Evolutionary conservation across 805 yeast genomes (phyloP).

Genomic region (Maudiozyma pseudohumilis): DNA sequence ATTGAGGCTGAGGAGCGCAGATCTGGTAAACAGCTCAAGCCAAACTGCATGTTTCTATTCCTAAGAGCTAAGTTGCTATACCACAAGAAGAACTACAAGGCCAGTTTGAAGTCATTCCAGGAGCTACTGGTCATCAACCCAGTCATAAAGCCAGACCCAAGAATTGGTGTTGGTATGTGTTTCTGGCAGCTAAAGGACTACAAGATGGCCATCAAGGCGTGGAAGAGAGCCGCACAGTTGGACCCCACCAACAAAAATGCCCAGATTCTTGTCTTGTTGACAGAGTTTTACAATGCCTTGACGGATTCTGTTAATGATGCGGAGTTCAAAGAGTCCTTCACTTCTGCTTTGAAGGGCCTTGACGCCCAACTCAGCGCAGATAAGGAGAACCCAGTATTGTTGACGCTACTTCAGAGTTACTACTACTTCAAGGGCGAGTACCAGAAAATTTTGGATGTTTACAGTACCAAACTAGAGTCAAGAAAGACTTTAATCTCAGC

Average conservation of each 20-base stretch:
- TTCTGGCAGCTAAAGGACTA: slow-evolving; percentile 81
- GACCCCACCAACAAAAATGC: slow-evolving; percentile 53
- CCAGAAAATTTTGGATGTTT: slow-evolving; percentile 46
- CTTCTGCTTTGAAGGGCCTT: slow-evolving; percentile 43
- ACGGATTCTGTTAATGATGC: slow-evolving; percentile 39
- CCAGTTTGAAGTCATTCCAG: slow-evolving; percentile 76
- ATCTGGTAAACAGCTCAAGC: slow-evolving; percentile 36
- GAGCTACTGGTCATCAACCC: slow-evolving; percentile 71
- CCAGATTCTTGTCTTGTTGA: slow-evolving; percentile 53
- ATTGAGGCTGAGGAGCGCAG: slow-evolving; percentile 29
- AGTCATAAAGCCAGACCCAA: slow-evolving; percentile 74
- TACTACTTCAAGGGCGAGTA: slow-evolving; percentile 60
- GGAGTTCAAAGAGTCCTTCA: slow-evolving; percentile 52
- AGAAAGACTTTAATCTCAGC: slow-evolving; percentile 28
- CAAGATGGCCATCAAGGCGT: slow-evolving; percentile 65
- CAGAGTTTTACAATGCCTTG: slow-evolving; percentile 54
- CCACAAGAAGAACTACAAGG: slow-evolving; percentile 58
- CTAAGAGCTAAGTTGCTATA: slow-evolving; percentile 79
- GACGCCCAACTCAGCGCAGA: slow-evolving; percentile 31
- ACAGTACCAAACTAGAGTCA: slow-evolving; percentile 38
- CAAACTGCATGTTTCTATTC: slow-evolving; percentile 64
- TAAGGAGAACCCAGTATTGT: slow-evolving; percentile 48
- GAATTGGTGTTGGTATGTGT: slow-evolving; percentile 91
- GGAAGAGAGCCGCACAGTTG: slow-evolving; percentile 70
- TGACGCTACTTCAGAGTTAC: slow-evolving; percentile 58